Evolutionary conservation across 169 alveolate genomes (phyloP).

Genomic region (Plasmodium billcollinsi): DNA sequence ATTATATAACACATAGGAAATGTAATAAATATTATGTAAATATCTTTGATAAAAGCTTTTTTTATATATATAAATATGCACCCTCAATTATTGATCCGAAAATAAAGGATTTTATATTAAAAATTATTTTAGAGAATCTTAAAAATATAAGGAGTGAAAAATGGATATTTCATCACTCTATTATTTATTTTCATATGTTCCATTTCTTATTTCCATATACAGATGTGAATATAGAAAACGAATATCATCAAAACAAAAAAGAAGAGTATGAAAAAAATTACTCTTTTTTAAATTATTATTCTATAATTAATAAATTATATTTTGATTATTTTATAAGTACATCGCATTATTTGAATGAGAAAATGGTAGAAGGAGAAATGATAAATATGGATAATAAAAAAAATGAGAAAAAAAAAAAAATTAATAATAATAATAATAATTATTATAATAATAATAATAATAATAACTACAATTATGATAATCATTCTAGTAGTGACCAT

Average conservation of each 20-base stretch:
- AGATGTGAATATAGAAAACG: not conserved
- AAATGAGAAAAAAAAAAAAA: not conserved
- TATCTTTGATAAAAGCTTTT: slow-evolving; percentile 47
- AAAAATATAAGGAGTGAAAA: slow-evolving; percentile 29
- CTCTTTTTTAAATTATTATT: slow-evolving; percentile 46
- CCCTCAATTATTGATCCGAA: slow-evolving; percentile 32
- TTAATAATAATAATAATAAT: not conserved
- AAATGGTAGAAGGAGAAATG: not conserved
- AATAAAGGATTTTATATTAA: slow-evolving; percentile 53
- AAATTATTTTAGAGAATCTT: slow-evolving; percentile 48
- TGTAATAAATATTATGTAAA: slow-evolving; percentile 12
- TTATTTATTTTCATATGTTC: slow-evolving; percentile 68
- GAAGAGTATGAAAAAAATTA: slow-evolving; percentile 18
- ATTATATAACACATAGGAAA: slow-evolving; percentile 22
- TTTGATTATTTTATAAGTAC: slow-evolving; percentile 46
- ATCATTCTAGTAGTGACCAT: not conserved
- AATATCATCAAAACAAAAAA: not conserved
- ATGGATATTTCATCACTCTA: slow-evolving; percentile 42
- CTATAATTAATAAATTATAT: slow-evolving; percentile 35
- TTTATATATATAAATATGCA: slow-evolving; percentile 68
- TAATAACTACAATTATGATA: not conserved
- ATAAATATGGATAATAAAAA: not conserved
- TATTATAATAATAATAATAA: not conserved
- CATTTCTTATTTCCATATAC: slow-evolving; percentile 18
- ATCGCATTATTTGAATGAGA: not conserved